Evolutionary conservation across 2,329 filamentous ascomycete species (phyloP).

Genomic region (Nannizziopsis arthrosporioides): DNA sequence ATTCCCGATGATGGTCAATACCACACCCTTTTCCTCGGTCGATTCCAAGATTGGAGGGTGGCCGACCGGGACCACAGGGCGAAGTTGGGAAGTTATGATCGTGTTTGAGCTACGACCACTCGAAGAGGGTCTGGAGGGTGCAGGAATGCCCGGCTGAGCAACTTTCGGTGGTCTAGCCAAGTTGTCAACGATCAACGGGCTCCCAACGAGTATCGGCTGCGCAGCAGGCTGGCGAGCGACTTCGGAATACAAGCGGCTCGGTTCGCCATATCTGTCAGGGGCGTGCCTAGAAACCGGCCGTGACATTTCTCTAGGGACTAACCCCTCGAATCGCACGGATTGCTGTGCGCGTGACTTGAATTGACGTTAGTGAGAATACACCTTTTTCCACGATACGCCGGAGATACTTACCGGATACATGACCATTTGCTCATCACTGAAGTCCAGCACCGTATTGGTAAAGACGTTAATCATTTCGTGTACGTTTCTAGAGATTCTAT

Average conservation of each 20-base stretch:
- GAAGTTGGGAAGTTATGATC: conserved; percentile 3
- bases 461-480: conserved; percentile 26
- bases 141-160: background rate
- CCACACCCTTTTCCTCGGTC: conserved; percentile 20
- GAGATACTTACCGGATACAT: conserved; percentile 16
- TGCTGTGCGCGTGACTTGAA: background rate
- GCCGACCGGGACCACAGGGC: conserved; percentile 7
- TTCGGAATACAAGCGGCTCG: conserved; percentile 1
- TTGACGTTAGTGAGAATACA: background rate
- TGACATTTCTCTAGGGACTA: too few relatives aligned
- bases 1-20: conserved; percentile 20
- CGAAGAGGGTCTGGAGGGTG: background rate
- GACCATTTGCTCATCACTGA: conserved; percentile 16
- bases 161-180: background rate
- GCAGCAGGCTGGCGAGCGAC: conserved; percentile 4
- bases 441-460: conserved; percentile 21
- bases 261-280: background rate
- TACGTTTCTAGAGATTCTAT: conserved; percentile 27
- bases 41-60: background rate
- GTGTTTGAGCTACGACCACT: background rate
- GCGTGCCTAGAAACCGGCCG: background rate
- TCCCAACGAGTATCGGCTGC: background rate
- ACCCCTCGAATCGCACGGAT: background rate
- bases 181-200: background rate
- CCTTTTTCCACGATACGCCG: background rate